Evolutionary conservation across 2,329 filamentous ascomycete genomes (phyloP), one percentile per base, ranked within the genome.

Genomic region (Colletotrichum sp.): DNA sequence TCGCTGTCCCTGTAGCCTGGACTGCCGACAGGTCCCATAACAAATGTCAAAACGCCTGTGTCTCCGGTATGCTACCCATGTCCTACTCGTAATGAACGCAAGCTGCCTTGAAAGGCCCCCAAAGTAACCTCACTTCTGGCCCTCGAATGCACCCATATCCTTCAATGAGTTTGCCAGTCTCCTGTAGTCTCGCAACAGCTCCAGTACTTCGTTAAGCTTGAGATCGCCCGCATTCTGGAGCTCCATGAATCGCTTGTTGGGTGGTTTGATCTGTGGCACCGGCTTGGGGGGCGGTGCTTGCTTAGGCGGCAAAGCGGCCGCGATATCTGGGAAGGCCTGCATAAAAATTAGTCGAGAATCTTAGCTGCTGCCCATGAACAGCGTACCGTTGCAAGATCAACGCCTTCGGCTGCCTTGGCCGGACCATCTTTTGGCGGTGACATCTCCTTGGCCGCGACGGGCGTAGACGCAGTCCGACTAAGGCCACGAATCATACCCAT

Each of bases 401-500:
- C 90, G 9, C 88, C 89, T 64, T 91, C 89, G 6, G 82, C 79
- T 18, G 81, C 76, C 70, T 84, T 83, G 47, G 75, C 75, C 13
- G 74, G 59, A 2, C 63, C 61, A 33, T 85, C 84, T 12, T 83
- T 76, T 24, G 81, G 74, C 15, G 55, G 55, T 24, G 43, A 21
- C 16, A 55, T 38, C 5, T 64, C 61, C 18, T 58, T 66, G 2
- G 82, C 74, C 4, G 81, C 78, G 9, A 81, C 82, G 11, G 86
- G 79, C 33, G 86, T 85, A 11, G 86, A 83, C 24, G 86, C 83
- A 27, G 86, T 83, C 66, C 93, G 87, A 2, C 94, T 94, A 78
- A 98, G 96, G 1, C 92, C 92, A 70, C 93, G 91, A 77, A 97
- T 93, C 80, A 92, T 89, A 70, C 90, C 90, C 80, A 97, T 95